Percentiles rank a stretch among this genome's conserved stretches.
These are phyloP conservation scores for Cordyceps javanica DNA, from an alignment of 2,329 filamentous ascomycete species.

Conservation along the genomic window DNA sequence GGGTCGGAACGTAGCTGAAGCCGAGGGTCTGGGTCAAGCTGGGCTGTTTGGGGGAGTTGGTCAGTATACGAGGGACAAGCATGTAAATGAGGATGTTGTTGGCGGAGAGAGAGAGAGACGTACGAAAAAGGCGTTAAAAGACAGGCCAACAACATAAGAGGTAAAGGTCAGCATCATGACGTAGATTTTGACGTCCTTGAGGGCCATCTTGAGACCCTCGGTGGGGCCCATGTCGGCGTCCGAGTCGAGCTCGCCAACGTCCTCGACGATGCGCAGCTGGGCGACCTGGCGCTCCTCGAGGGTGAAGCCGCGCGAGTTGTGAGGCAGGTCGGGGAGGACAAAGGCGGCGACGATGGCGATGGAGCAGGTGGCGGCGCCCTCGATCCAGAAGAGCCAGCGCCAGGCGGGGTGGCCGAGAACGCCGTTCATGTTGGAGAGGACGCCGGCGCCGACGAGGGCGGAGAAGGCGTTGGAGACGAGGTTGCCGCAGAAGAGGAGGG, in stretches of 20 bases:
- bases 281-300: constrained; percentile 52
- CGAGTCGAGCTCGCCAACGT: constrained; percentile 49
- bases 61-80: not conserved
- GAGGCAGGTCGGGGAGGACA: constrained; percentile 48
- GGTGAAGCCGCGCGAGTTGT: constrained; percentile 52
- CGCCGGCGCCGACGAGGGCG: constrained; percentile 52
- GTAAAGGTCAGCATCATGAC: constrained; percentile 58
- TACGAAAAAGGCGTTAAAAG: constrained; percentile 54
- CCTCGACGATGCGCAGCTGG: constrained; percentile 49
- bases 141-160: constrained; percentile 52
- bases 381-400: constrained; percentile 57
- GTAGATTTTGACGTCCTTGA: constrained; percentile 57
- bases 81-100: too few species aligned
- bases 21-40: constrained; percentile 47
- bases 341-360: constrained; percentile 41
- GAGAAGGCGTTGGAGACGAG: constrained; percentile 56
- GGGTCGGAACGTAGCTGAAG: constrained; percentile 44
- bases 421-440: constrained; percentile 52
- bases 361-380: constrained; percentile 46
- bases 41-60: constrained; percentile 29
- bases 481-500: constrained; percentile 53
- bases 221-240: constrained; percentile 46
- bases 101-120: constrained; percentile 16
- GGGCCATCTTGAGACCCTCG: constrained; percentile 50
- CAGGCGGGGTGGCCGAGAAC: constrained; percentile 48